Evolutionary conservation across 495 filamentous ascomycete genomes (phyloP).

Genomic region (Podospora comata): DNA sequence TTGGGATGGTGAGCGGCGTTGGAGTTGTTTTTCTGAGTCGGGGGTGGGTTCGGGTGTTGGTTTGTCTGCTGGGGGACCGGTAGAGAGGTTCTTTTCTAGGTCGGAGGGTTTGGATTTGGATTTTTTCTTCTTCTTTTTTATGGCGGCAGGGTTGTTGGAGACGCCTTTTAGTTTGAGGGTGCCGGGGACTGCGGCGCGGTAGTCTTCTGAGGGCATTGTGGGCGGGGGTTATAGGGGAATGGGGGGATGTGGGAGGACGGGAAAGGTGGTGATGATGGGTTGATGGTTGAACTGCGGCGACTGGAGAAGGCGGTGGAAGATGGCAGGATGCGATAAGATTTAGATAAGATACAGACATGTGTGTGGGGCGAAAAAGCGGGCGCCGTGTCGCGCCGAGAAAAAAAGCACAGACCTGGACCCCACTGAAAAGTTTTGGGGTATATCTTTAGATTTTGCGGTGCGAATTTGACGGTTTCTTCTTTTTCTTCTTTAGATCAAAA

Average conservation of each 20-base stretch:
- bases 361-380: not conserved
- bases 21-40: not conserved
- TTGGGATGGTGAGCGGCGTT: not conserved
- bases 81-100: constrained; percentile 39
- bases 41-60: constrained; percentile 8
- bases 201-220: constrained; percentile 63
- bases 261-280: constrained; percentile 9
- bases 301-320: not conserved
- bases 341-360: not conserved
- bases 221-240: not conserved
- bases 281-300: not conserved
- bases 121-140: constrained; percentile 61
- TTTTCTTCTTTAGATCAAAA: constrained; percentile 52
- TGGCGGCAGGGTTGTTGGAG: constrained; percentile 33
- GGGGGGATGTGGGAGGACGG: not conserved
- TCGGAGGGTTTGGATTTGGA: constrained; percentile 46
- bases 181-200: constrained; percentile 60
- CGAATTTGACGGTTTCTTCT: constrained; percentile 15
- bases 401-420: not conserved
- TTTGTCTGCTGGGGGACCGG: constrained; percentile 6
- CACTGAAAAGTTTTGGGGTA: constrained; percentile 3
- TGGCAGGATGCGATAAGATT: not conserved
- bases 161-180: constrained; percentile 78
- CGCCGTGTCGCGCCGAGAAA: not conserved
- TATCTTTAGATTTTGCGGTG: constrained; percentile 10